Evolutionary conservation across 495 filamentous ascomycete species (phyloP).

Genomic region (Aspergillus incahuasiensis): DNA sequence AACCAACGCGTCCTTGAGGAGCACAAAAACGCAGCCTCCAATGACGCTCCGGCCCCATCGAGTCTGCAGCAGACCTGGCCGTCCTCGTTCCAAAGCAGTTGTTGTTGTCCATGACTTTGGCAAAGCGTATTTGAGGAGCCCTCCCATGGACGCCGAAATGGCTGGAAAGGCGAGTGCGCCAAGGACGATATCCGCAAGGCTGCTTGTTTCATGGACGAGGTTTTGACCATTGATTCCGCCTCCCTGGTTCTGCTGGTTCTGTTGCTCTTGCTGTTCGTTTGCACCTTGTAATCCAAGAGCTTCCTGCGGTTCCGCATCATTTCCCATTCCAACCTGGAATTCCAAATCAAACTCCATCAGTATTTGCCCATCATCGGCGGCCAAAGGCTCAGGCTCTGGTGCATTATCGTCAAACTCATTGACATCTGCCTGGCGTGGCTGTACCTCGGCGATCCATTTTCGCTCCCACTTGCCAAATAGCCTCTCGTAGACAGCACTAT

Average conservation of each 20-base stretch:
- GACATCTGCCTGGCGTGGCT: constrained; percentile 51
- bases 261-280: constrained; percentile 20
- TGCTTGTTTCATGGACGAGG: constrained; percentile 48
- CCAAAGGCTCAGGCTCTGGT: constrained; percentile 39
- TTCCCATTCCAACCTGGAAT: constrained; percentile 37
- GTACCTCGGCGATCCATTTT: constrained; percentile 62
- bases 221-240: constrained; percentile 30
- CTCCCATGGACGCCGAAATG: constrained; percentile 62
- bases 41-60: constrained; percentile 75
- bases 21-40: constrained; percentile 74
- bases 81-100: constrained; percentile 31
- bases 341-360: constrained; percentile 45
- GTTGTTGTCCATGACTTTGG: constrained; percentile 60
- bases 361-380: constrained; percentile 38
- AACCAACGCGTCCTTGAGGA: constrained; percentile 68
- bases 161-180: constrained; percentile 61
- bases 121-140: constrained; percentile 56
- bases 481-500: constrained; percentile 61
- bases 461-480: constrained; percentile 58
- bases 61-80: constrained; percentile 62
- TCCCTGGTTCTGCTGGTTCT: constrained; percentile 26
- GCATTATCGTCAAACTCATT: constrained; percentile 42
- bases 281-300: constrained; percentile 18
- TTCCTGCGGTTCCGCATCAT: constrained; percentile 8
- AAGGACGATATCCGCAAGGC: constrained; percentile 52